Conservation (phyloP, 768 basidiomycete species). For the Phlebiopsis flavidoalba region DNA sequence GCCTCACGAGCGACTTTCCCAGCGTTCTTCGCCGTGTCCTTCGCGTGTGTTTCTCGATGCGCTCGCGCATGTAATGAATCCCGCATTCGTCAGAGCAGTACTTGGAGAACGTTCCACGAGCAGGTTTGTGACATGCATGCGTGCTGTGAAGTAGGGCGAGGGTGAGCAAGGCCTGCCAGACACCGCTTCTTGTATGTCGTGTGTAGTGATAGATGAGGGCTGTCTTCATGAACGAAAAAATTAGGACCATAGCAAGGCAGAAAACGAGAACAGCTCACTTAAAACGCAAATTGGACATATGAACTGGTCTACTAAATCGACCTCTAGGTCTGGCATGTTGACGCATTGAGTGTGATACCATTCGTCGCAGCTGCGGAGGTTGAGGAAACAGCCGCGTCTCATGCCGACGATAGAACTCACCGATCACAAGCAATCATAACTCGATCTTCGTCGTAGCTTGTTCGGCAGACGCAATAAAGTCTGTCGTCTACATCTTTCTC, state of each 20-base stretch:
- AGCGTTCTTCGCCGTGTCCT: conserved; percentile 58
- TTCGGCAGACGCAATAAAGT: conserved; percentile 86
- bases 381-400: too few relatives aligned
- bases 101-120: conserved; percentile 80
- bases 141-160: conserved; percentile 53
- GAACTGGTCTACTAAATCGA: conserved; percentile 90
- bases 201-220: conserved; percentile 51
- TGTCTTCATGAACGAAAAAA: conserved; percentile 29
- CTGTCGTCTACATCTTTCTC: conserved; percentile 51
- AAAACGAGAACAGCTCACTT: conserved; percentile 44
- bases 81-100: conserved; percentile 92
- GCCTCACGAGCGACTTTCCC: conserved; percentile 62
- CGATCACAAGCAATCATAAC: conserved; percentile 94
- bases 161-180: conserved; percentile 60
- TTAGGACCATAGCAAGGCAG: neutral
- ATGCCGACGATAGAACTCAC: conserved; percentile 36
- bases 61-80: conserved; percentile 61
- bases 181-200: conserved; percentile 83
- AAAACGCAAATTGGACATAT: conserved; percentile 78
- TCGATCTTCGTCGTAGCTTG: conserved; percentile 79
- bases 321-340: conserved; percentile 70
- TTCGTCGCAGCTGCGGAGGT: conserved; percentile 69
- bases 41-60: conserved; percentile 65
- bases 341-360: conserved; percentile 93
- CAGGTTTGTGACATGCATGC: conserved; percentile 78